These are phyloP conservation scores for Colletotrichum magnum DNA, from an alignment of 2,329 filamentous ascomycete genomes.

Conservation along the genomic window DNA sequence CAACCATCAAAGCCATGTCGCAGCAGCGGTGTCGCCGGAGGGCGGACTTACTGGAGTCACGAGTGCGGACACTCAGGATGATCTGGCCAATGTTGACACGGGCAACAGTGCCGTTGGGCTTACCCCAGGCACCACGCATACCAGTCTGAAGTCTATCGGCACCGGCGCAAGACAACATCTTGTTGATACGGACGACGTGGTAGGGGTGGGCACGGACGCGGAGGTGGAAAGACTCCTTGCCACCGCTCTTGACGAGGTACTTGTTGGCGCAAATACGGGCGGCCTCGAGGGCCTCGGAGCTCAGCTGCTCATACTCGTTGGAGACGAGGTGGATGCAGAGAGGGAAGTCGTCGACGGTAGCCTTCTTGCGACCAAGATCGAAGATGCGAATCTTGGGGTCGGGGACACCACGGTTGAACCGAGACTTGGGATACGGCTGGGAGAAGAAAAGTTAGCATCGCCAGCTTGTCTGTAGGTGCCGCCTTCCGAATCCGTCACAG, in stretches of 20 bases:
- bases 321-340: conserved; percentile 99
- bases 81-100: conserved; percentile 99
- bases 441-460: neutral
- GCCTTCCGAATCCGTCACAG: neutral
- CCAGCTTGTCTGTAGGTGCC: neutral
- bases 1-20: neutral
- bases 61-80: conserved; percentile 95
- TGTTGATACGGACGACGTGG: conserved; percentile 99
- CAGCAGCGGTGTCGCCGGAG: neutral
- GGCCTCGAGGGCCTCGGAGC: conserved; percentile 98
- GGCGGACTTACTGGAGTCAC: conserved; percentile 83
- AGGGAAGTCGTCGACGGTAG: conserved; percentile 99
- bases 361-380: conserved; percentile 98
- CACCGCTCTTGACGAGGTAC: conserved; percentile 82
- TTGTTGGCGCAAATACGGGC: conserved; percentile 99
- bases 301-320: conserved; percentile 99
- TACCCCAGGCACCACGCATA: conserved; percentile 99
- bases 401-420: conserved; percentile 99
- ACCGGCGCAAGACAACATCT: conserved; percentile 99
- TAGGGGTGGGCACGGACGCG: conserved; percentile 94
- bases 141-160: conserved; percentile 99
- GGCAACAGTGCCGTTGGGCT: conserved; percentile 98
- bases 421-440: conserved; percentile 98
- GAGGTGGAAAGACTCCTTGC: conserved; percentile 83
- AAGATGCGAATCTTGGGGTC: conserved; percentile 94